Percentiles rank a stretch among this genome's conserved stretches.
Evolutionary conservation across 305 asterid species (phyloP).

Genomic region (Solanum hybrid): DNA sequence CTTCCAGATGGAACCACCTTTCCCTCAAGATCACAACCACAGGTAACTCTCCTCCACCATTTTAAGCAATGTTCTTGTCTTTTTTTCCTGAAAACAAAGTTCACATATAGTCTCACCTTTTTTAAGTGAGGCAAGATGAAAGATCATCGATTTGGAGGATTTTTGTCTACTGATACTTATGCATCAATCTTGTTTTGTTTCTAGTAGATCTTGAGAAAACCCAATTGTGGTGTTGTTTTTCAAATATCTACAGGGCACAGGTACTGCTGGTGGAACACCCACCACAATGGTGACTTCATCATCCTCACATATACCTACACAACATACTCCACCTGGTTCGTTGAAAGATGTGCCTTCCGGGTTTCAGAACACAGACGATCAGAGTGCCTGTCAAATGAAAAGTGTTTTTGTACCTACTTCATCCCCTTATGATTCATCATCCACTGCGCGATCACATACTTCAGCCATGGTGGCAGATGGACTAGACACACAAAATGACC

Average conservation of each 20-base stretch:
- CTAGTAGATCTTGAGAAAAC: constrained; percentile 2
- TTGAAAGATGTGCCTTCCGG: constrained; percentile 58
- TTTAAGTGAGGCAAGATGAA: not conserved
- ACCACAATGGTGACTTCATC: constrained; percentile 34
- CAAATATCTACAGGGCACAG: constrained; percentile 41
- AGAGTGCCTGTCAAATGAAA: constrained; percentile 41
- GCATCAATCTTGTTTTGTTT: constrained; percentile 5
- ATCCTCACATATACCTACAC: constrained; percentile 51
- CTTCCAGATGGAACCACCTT: constrained; percentile 98
- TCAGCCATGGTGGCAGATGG: constrained; percentile 64
- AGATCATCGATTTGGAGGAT: not conserved
- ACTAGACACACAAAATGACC: constrained; percentile 60
- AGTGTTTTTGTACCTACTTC: constrained; percentile 60
- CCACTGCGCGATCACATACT: constrained; percentile 55
- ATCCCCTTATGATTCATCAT: constrained; percentile 67
- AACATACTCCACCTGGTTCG: constrained; percentile 47
- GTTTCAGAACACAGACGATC: constrained; percentile 42
- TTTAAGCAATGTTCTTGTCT: not conserved
- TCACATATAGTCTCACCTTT: not conserved
- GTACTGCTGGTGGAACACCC: constrained; percentile 38
- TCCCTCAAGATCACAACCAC: constrained; percentile 83
- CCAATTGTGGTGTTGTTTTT: constrained; percentile 8
- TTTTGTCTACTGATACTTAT: not conserved
- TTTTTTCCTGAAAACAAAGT: not conserved
- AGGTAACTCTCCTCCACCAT: not conserved